Percentiles rank a stretch among this genome's conserved stretches.
These are phyloP conservation scores for Xylaria sp. DNA, from an alignment of 2,329 filamentous ascomycete species.

Conservation along the genomic window DNA sequence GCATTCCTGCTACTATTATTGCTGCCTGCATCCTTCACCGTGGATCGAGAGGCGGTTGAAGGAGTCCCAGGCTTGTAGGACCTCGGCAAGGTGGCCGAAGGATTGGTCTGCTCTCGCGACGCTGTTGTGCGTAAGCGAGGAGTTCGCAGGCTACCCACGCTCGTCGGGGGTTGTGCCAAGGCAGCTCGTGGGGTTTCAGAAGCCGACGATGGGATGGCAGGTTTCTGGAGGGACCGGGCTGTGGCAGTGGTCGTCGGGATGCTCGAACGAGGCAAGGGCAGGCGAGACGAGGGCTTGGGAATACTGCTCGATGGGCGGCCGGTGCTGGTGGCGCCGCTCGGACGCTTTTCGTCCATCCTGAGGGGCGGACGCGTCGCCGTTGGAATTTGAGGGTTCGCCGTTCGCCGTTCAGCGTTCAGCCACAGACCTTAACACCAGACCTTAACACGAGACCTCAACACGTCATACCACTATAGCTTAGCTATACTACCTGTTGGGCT, in stretches of 20 bases:
- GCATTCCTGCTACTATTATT: constrained; percentile 38
- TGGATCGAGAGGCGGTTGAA: constrained; percentile 41
- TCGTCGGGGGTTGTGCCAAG: constrained; percentile 36
- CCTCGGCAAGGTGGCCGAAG: constrained; percentile 42
- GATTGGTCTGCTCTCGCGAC: constrained; percentile 46
- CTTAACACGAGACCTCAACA: background rate
- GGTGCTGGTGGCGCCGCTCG: constrained; percentile 26
- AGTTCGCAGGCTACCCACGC: constrained; percentile 34
- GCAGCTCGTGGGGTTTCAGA: constrained; percentile 38
- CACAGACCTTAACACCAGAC: background rate
- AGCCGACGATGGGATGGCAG: constrained; percentile 22
- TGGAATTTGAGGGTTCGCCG: background rate
- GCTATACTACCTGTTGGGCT: constrained; percentile 14
- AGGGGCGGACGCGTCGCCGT: constrained; percentile 13
- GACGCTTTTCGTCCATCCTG: constrained; percentile 47
- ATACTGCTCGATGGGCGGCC: constrained; percentile 43
- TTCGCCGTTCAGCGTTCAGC: too few species aligned
- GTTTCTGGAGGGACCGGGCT: constrained; percentile 22
- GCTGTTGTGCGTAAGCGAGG: constrained; percentile 44
- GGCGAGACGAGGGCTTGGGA: constrained; percentile 49
- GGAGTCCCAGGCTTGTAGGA: constrained; percentile 41
- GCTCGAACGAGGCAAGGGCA: constrained; percentile 48
- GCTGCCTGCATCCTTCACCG: constrained; percentile 35
- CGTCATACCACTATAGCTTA: background rate
- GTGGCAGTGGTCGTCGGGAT: constrained; percentile 38